Base-by-base conservation (phyloP, 2,329 filamentous ascomycete species). In the Phaeosphaeriaceae sp. region DNA sequence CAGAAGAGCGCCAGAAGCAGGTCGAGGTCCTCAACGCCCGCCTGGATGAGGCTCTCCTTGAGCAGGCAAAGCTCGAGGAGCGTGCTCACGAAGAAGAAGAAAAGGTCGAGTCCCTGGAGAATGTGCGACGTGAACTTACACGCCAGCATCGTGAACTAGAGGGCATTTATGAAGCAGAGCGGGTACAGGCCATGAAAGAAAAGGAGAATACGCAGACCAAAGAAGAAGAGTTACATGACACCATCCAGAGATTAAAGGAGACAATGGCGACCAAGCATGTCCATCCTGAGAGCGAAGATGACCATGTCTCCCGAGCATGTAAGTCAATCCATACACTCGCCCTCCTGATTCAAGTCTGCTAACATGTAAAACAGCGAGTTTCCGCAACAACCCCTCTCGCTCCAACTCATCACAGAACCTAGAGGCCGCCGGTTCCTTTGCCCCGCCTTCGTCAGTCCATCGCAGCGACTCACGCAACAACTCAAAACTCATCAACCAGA, bases 171-270 rank as follows among this genome's bases (percentile, higher is more conserved):
- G 93, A 97, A 73, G 86, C 89, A 36, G 94, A 99, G 76, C 85
- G 91, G 56, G 90, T 87, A 67, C 86, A 90, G 46, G 89, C 93
- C 76, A 86, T 90, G 67, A 91, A 92, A 75, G 93, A 97, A 73
- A 94, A 95, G 77, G 92, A 97, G 59, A 90, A 95, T 63, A 88
- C 92, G 74, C 81, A 83, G 46, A 88, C 87, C 61, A 83, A 87
- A 48, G 92, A 97, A 70, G 92, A 96, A 68, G 92, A 96, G 73
- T 87, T 97, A 83, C 90, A 96, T 74, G 81, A 84, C 49, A 88
- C 93, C 46, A 94, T 97, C 67, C 91, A 96, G 76, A 83, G 93
- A 46, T 79, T 99, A 63, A 97, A 97, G 80, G 92, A 97, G 71
- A 88, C 86, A 41, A 79, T 97, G 62, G 87, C 89, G 42, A 89